Percentiles rank a stretch among this genome's conserved stretches.
Evolutionary conservation across 2,329 filamentous ascomycete species (phyloP).

Genomic region (Aspergillus costaricaensis): DNA sequence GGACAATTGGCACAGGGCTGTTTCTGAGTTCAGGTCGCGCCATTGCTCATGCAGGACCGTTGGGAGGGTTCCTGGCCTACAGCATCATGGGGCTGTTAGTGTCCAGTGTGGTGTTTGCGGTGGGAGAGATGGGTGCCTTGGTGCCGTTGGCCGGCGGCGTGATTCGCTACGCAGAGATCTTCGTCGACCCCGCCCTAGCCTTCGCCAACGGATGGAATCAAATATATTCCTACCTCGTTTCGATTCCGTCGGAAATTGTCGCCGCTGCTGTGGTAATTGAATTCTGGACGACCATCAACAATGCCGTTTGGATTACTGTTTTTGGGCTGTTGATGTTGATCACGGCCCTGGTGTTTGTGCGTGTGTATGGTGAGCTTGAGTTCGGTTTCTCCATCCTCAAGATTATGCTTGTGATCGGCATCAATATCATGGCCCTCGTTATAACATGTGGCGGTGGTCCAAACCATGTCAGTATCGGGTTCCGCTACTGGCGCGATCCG

Average conservation of each 20-base stretch:
- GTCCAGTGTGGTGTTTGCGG: slow-evolving; percentile 35
- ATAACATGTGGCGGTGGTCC: slow-evolving; percentile 50
- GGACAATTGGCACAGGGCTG: slow-evolving; percentile 41
- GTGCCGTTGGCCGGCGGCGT: slow-evolving; percentile 43
- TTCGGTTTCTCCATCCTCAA: slow-evolving; percentile 58
- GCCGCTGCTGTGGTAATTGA: slow-evolving; percentile 53
- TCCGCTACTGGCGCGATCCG: slow-evolving; percentile 49
- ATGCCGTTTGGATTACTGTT: slow-evolving; percentile 47
- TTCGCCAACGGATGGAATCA: slow-evolving; percentile 44
- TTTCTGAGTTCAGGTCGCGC: slow-evolving; percentile 40
- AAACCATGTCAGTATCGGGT: slow-evolving; percentile 48
- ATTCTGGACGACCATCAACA: slow-evolving; percentile 55
- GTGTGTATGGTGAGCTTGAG: slow-evolving; percentile 55
- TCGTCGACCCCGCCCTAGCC: slow-evolving; percentile 41
- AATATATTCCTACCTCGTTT: slow-evolving; percentile 36
- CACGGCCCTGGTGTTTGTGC: slow-evolving; percentile 39
- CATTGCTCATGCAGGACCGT: slow-evolving; percentile 35
- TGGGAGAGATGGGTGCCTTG: slow-evolving; percentile 42
- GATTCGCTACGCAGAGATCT: slow-evolving; percentile 39
- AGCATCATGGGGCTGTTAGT: slow-evolving; percentile 39
- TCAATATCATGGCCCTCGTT: slow-evolving; percentile 59
- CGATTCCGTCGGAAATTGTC: slow-evolving; percentile 37
- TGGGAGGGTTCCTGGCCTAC: slow-evolving; percentile 42
- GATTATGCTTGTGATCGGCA: slow-evolving; percentile 61
- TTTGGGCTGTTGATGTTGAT: slow-evolving; percentile 41